Percentiles rank a stretch among this genome's conserved stretches.
These are phyloP conservation scores for Aspergillus uvarum DNA, from an alignment of 2,329 filamentous ascomycete genomes.

Conservation along the genomic window DNA sequence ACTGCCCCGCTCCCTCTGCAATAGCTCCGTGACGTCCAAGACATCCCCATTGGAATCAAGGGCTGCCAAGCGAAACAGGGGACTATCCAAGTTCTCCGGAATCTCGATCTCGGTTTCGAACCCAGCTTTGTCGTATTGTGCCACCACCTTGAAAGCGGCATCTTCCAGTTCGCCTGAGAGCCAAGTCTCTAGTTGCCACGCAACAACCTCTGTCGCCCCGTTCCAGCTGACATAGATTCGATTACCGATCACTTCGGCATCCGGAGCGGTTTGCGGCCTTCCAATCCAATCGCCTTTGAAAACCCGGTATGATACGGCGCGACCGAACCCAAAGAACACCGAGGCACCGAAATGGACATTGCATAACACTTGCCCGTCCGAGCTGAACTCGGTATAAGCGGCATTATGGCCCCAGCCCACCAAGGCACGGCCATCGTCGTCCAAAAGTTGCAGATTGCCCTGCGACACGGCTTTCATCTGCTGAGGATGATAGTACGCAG, in stretches of 20 bases:
- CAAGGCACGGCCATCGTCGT: slow-evolving; percentile 45
- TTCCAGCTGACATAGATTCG: slow-evolving; percentile 48
- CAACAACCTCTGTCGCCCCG: slow-evolving; percentile 44
- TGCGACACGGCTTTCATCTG: slow-evolving; percentile 41
- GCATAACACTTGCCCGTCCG: slow-evolving; percentile 54
- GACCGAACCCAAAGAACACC: slow-evolving; percentile 32
- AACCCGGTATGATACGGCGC: slow-evolving; percentile 55
- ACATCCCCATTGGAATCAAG: slow-evolving; percentile 19
- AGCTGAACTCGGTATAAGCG: slow-evolving; percentile 51
- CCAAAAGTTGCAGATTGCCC: slow-evolving; percentile 45
- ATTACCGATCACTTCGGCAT: slow-evolving; percentile 25
- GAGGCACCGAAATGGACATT: slow-evolving; percentile 50
- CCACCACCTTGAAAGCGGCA: slow-evolving; percentile 18
- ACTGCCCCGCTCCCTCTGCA: slow-evolving; percentile 11
- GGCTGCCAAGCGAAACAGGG: slow-evolving; percentile 23
- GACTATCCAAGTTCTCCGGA: slow-evolving; percentile 11
- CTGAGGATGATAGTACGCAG: slow-evolving; percentile 41
- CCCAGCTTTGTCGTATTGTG: slow-evolving; percentile 24
- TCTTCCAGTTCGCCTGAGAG: slow-evolving; percentile 11
- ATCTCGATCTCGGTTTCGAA: slow-evolving; percentile 34
- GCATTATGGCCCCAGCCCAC: slow-evolving; percentile 54
- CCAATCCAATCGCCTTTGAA: slow-evolving; percentile 57
- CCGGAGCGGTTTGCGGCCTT: slow-evolving; percentile 41
- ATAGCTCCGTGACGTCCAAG: slow-evolving; percentile 17
- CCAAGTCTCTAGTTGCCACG: slow-evolving; percentile 31